A percentile compares a stretch with the other conserved stretches of the same genome.
Conservation (phyloP, 2,329 filamentous ascomycete species). For the Macrophomina tecta region DNA sequence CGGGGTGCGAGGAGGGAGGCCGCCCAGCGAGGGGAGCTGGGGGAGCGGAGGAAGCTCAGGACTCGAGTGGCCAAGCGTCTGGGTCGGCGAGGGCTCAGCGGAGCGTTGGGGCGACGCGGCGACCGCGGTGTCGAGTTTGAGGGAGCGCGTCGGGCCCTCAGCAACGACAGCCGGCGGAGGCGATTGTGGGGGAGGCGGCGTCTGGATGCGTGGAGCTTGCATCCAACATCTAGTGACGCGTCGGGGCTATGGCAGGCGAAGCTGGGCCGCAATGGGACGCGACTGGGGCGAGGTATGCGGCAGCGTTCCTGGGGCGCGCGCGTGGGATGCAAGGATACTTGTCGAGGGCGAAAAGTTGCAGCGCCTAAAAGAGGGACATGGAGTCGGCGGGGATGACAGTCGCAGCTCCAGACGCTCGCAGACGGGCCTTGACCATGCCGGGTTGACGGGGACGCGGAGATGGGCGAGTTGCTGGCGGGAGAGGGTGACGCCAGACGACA, state of each 20-base stretch:
- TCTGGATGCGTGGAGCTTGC: conserved; percentile 45
- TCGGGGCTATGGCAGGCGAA: conserved; percentile 14
- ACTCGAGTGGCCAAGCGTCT: conserved; percentile 49
- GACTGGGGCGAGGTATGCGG: conserved; percentile 7
- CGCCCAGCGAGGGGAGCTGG: conserved; percentile 41
- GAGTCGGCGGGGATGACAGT: conserved; percentile 12
- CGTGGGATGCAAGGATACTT: conserved; percentile 25
- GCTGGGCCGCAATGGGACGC: conserved; percentile 6
- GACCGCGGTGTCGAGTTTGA: conserved; percentile 36
- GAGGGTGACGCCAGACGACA: conserved; percentile 7
- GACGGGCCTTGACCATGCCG: conserved; percentile 17
- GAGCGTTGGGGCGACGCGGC: conserved; percentile 45
- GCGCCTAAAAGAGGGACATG: conserved; percentile 25
- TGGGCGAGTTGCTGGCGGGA: conserved; percentile 6
- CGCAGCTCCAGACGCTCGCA: conserved; percentile 21
- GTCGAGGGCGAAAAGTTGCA: too few relatives aligned
- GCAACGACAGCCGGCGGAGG: conserved; percentile 40
- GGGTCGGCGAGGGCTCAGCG: conserved; percentile 48
- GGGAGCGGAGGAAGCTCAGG: conserved; percentile 49
- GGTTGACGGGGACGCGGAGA: conserved; percentile 24
- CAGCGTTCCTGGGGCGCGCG: conserved; percentile 11
- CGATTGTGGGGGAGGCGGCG: conserved; percentile 43
- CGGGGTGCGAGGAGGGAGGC: conserved; percentile 40
- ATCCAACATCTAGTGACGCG: conserved; percentile 39
- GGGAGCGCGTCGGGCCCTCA: conserved; percentile 35